Conservation (phyloP, 1,139 yeast genomes). For the Dujonia santamariae region DNA sequence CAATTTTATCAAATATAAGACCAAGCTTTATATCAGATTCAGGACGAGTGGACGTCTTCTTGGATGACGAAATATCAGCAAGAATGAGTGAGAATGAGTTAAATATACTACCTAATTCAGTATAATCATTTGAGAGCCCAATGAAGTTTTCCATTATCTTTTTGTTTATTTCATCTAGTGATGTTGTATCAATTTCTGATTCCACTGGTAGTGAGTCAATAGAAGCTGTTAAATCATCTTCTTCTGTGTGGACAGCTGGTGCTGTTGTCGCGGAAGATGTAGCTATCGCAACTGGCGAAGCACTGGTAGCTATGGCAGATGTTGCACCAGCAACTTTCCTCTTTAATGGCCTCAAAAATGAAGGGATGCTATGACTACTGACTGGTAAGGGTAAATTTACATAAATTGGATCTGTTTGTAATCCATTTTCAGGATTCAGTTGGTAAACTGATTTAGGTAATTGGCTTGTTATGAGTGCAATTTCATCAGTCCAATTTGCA, state of each 20-base stretch:
- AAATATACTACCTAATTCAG: slow-evolving; percentile 68
- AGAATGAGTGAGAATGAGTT: slow-evolving; percentile 74
- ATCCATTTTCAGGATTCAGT: slow-evolving; percentile 57
- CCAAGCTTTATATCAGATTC: slow-evolving; percentile 30
- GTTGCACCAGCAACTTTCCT: slow-evolving; percentile 2
- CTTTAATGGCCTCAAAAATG: slow-evolving; percentile 34
- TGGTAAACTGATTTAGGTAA: slow-evolving; percentile 41
- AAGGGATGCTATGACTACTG: slow-evolving; percentile 21
- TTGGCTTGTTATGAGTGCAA: slow-evolving; percentile 33
- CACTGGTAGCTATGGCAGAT: slow-evolving; percentile 1
- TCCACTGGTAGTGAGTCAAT: too few relatives aligned
- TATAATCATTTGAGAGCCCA: slow-evolving; percentile 64
- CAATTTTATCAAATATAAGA: slow-evolving; percentile 58
- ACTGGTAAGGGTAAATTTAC: slow-evolving; percentile 63
- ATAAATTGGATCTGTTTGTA: slow-evolving; percentile 57
- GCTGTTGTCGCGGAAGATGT: background rate
- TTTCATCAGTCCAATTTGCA: slow-evolving; percentile 69
- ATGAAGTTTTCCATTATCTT: slow-evolving; percentile 58
- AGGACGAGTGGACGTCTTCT: slow-evolving; percentile 12
- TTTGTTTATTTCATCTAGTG: slow-evolving; percentile 66
- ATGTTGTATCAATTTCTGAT: slow-evolving; percentile 31
- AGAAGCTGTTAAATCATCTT: too few relatives aligned
- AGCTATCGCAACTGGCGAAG: background rate
- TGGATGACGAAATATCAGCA: slow-evolving; percentile 28
- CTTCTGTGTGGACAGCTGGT: slow-evolving; percentile 4